These are phyloP conservation scores for Ustilago hordei DNA, from an alignment of 1,284 basidiomycete species.

Conservation along the genomic window DNA sequence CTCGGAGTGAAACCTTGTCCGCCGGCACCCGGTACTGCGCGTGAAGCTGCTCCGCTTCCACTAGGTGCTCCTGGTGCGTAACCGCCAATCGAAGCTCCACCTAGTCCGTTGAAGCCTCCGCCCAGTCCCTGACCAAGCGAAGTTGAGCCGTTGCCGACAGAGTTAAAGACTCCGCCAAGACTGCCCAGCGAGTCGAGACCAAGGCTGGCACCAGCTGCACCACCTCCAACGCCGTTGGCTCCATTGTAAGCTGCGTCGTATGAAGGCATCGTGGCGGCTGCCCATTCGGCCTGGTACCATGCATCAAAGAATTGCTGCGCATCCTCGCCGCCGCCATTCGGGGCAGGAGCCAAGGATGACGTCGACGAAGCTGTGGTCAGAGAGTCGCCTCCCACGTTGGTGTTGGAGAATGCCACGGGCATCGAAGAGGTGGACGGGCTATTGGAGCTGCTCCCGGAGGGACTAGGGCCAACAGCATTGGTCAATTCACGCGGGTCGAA, in stretches of 20 bases:
- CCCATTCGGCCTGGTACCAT: constrained; percentile 58
- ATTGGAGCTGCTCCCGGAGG: constrained; percentile 34
- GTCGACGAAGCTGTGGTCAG: constrained; percentile 39
- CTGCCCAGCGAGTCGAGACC: constrained; percentile 37
- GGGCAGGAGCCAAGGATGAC: constrained; percentile 17
- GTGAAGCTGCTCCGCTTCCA: not conserved
- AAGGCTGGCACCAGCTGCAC: constrained; percentile 39
- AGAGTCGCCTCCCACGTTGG: constrained; percentile 14
- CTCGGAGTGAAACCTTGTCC: constrained; percentile 20
- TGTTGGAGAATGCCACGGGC: constrained; percentile 9
- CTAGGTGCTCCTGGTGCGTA: constrained; percentile 7
- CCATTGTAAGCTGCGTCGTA: constrained; percentile 48
- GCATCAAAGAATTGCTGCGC: constrained; percentile 56
- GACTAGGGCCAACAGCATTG: constrained; percentile 23
- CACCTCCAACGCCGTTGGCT: constrained; percentile 30
- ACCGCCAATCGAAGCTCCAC: constrained; percentile 31
- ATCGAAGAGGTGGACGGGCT: constrained; percentile 38
- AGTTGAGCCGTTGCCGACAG: not conserved
- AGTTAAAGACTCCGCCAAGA: constrained; percentile 25
- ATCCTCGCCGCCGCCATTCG: constrained; percentile 43
- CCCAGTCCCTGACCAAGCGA: constrained; percentile 33
- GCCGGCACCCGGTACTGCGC: constrained; percentile 1
- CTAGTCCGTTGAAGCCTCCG: constrained; percentile 41
- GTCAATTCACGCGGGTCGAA: constrained; percentile 18
- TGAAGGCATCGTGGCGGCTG: constrained; percentile 49